Evolutionary conservation across 371 early-diverging fungal species (phyloP).

Genomic region (Apophysomyces sp.): DNA sequence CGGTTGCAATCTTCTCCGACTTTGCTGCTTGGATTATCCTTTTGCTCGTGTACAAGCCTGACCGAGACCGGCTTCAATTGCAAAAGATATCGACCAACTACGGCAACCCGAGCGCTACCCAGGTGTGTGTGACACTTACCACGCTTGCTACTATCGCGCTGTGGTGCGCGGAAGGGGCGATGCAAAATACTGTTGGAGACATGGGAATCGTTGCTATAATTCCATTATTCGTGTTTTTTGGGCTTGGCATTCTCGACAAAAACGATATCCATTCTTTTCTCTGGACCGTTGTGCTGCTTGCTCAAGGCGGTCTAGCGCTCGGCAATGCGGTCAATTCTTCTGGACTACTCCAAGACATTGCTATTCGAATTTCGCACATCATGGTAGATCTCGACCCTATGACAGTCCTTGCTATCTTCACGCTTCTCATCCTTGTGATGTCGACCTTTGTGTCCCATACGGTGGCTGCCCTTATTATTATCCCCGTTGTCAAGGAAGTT

Average conservation of each 20-base stretch:
- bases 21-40: constrained; percentile 78
- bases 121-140: constrained; percentile 57
- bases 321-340: constrained; percentile 86
- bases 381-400: constrained; percentile 64
- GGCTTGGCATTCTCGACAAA: constrained; percentile 85
- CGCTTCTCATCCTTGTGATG: constrained; percentile 64
- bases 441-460: constrained; percentile 95
- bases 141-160: constrained; percentile 71
- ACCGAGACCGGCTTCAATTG: constrained; percentile 40
- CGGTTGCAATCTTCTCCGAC: constrained; percentile 68
- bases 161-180: constrained; percentile 81
- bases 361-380: constrained; percentile 57
- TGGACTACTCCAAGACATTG: constrained; percentile 81
- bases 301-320: constrained; percentile 90
- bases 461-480: constrained; percentile 79
- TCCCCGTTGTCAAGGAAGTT: constrained; percentile 78
- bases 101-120: constrained; percentile 37
- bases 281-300: constrained; percentile 89
- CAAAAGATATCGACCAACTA: constrained; percentile 3
- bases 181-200: constrained; percentile 79
- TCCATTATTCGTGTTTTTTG: constrained; percentile 88
- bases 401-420: constrained; percentile 62
- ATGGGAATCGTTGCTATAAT: constrained; percentile 91
- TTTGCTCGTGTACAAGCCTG: constrained; percentile 65
- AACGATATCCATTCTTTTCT: constrained; percentile 91